phyloP scores from a whole-genome alignment of 1,284 basidiomycete genomes.

The Takashimella koratensis region DNA sequence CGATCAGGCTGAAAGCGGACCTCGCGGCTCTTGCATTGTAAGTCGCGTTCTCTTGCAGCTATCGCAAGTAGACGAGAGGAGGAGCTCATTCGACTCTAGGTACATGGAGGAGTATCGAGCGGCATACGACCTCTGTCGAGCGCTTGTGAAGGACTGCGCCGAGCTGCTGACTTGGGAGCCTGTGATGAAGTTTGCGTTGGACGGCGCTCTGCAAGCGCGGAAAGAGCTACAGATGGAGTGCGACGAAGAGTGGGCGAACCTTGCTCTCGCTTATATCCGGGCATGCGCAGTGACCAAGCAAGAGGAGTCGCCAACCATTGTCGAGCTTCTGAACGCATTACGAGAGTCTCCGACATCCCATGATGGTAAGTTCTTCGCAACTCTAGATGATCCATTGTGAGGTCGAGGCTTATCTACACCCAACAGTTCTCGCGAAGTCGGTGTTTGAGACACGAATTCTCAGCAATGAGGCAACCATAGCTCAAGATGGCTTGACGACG shows the following conservation, averaged over 20 bases:
- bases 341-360: not conserved
- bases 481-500: conserved; percentile 19
- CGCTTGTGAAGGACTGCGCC: conserved; percentile 32
- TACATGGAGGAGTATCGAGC: conserved; percentile 24
- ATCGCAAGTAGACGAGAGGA: too few species aligned
- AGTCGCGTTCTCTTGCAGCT: conserved; percentile 38
- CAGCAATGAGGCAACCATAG: conserved; percentile 15
- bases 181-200: conserved; percentile 32
- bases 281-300: conserved; percentile 18
- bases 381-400: too few species aligned
- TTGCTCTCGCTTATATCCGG: conserved; percentile 42
- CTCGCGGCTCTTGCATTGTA: conserved; percentile 83
- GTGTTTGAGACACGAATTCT: conserved; percentile 12
- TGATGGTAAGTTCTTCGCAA: conserved; percentile 22
- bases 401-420: too few species aligned
- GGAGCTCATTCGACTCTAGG: too few species aligned
- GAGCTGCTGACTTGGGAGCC: conserved; percentile 39
- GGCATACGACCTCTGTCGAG: conserved; percentile 35
- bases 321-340: not conserved
- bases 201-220: conserved; percentile 31
- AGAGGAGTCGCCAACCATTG: not conserved
- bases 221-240: conserved; percentile 18
- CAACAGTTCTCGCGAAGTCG: conserved; percentile 1
- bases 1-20: conserved; percentile 73
- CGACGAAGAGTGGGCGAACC: conserved; percentile 37